These are phyloP conservation scores for Acorus gramineus DNA, from an alignment of 106 monocot genomes.

Conservation along the genomic window DNA sequence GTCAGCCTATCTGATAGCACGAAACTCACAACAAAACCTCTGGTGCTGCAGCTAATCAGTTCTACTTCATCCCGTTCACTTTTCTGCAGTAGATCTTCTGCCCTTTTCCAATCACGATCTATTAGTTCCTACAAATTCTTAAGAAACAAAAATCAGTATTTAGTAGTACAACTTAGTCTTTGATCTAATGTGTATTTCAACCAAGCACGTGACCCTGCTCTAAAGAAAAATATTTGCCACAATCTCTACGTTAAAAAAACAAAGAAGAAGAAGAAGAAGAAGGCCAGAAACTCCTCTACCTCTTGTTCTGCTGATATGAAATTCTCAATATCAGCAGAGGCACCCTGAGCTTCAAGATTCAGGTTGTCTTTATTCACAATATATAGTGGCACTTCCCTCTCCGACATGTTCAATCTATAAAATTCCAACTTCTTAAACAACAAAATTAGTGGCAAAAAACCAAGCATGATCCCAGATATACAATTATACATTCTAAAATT, in stretches of 20 bases:
- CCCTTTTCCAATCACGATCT: slow-evolving; percentile 51
- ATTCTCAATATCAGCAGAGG: slow-evolving; percentile 12
- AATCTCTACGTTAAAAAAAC: slow-evolving; percentile 6
- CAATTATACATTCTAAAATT: neutral
- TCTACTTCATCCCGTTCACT: slow-evolving; percentile 75
- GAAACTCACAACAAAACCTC: slow-evolving; percentile 80
- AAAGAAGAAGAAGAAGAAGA: neutral
- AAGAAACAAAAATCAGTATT: slow-evolving; percentile 14
- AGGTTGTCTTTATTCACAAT: slow-evolving; percentile 9
- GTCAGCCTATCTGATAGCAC: neutral
- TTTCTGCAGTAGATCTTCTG: slow-evolving; percentile 31
- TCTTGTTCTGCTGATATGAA: slow-evolving; percentile 35
- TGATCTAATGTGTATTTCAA: neutral
- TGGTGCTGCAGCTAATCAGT: slow-evolving; percentile 73
- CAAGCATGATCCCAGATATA: neutral
- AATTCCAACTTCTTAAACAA: neutral
- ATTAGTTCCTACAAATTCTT: slow-evolving; percentile 41
- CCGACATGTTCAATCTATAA: slow-evolving; percentile 9
- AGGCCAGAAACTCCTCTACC: slow-evolving; percentile 21
- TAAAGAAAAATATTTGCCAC: neutral
- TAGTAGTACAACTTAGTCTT: neutral
- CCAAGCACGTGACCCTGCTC: neutral
- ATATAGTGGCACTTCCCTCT: slow-evolving; percentile 16
- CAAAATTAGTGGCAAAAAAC: neutral
- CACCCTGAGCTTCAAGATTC: slow-evolving; percentile 10